These are phyloP conservation scores for Sporobolomyces pararoseus DNA, from an alignment of 768 basidiomycete species.

Conservation along the genomic window DNA sequence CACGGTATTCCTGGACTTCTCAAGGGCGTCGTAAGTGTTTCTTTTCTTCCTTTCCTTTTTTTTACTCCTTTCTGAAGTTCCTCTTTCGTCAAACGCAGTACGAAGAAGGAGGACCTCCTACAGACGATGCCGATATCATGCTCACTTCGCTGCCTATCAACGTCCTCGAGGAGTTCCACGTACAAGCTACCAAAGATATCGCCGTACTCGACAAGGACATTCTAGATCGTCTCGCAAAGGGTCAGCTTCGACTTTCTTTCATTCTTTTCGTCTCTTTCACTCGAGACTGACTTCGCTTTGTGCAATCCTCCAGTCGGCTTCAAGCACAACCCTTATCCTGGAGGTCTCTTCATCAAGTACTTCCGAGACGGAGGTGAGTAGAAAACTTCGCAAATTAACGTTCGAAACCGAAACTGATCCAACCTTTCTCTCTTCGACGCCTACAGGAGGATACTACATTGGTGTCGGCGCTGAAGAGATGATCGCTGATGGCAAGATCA, in stretches of 20 bases:
- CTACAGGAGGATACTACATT: slow-evolving; percentile 44
- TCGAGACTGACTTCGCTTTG: background rate
- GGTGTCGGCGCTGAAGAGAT: slow-evolving; percentile 49
- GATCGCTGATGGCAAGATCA: slow-evolving; percentile 66
- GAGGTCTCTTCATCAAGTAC: slow-evolving; percentile 44
- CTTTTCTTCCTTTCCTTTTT: too few species aligned
- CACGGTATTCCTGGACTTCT: slow-evolving; percentile 42
- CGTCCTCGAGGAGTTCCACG: slow-evolving; percentile 38
- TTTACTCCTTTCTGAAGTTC: too few species aligned
- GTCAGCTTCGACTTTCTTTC: background rate
- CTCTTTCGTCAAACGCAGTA: slow-evolving; percentile 47
- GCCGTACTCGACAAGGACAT: slow-evolving; percentile 58
- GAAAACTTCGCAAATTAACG: background rate
- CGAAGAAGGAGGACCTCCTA: slow-evolving; percentile 56
- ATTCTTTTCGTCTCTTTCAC: background rate
- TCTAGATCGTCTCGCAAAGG: slow-evolving; percentile 58
- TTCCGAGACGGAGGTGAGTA: slow-evolving; percentile 33
- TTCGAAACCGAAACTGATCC: background rate
- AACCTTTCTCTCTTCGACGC: background rate
- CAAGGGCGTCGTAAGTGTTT: slow-evolving; percentile 30
- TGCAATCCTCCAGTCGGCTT: background rate
- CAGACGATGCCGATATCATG: slow-evolving; percentile 57
- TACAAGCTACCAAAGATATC: slow-evolving; percentile 48
- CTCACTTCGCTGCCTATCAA: slow-evolving; percentile 55
- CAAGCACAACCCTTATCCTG: slow-evolving; percentile 40